phyloP scores from a whole-genome alignment of 768 basidiomycete genomes.

The Trametes punicea region DNA sequence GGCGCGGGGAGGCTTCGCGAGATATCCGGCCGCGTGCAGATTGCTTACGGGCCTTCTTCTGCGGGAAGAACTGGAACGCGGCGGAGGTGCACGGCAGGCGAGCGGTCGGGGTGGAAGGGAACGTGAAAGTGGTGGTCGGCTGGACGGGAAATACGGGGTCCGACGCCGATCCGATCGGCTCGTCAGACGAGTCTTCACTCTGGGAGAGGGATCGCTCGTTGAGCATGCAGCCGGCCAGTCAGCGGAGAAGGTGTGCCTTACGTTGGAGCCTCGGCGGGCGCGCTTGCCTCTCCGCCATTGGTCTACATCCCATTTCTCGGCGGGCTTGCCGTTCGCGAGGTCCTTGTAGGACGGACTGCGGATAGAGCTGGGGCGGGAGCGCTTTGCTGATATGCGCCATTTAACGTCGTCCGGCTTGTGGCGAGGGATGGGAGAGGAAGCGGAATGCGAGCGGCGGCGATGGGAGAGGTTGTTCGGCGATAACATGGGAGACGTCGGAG shows the following conservation, averaged over 20 bases:
- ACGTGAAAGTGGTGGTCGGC: constrained; percentile 12
- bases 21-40: constrained; percentile 6
- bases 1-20: constrained; percentile 12
- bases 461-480: constrained; percentile 35
- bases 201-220: not conserved
- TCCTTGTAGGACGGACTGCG: constrained; percentile 35
- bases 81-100: constrained; percentile 29
- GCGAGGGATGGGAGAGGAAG: constrained; percentile 37
- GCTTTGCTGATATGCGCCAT: constrained; percentile 48
- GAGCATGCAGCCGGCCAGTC: not conserved
- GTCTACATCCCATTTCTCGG: constrained; percentile 52
- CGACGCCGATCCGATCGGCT: constrained; percentile 3
- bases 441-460: constrained; percentile 55
- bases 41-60: constrained; percentile 11
- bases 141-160: constrained; percentile 21
- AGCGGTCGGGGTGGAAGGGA: constrained; percentile 9
- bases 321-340: constrained; percentile 26
- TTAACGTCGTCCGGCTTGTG: constrained; percentile 35
- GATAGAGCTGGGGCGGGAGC: constrained; percentile 42
- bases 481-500: constrained; percentile 28
- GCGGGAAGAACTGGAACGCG: constrained; percentile 34
- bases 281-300: constrained; percentile 53
- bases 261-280: constrained; percentile 46
- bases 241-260: constrained; percentile 31
- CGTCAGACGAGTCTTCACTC: constrained; percentile 8